phyloP scores from a whole-genome alignment of 805 yeast species.

The Saccharomycopsis fodiens region DNA sequence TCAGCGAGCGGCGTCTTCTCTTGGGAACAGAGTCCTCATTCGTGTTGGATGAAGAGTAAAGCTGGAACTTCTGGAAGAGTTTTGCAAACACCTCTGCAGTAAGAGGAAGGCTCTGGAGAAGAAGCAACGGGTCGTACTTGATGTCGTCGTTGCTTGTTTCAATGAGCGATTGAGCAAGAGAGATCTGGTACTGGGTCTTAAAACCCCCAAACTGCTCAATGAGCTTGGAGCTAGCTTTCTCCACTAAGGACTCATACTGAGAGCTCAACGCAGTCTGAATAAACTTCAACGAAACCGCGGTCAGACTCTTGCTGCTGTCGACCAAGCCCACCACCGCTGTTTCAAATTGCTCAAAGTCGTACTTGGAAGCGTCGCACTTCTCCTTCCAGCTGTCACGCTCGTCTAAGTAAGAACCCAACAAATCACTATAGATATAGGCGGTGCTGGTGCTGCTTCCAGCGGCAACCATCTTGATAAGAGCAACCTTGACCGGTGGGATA shows the following conservation, averaged over 20 bases:
- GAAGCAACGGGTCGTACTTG: slow-evolving; percentile 45
- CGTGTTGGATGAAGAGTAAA: slow-evolving; percentile 28
- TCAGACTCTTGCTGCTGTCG: slow-evolving; percentile 6
- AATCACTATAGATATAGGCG: slow-evolving; percentile 37
- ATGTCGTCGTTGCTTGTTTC: slow-evolving; percentile 38
- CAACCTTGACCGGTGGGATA: slow-evolving; percentile 49
- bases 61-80: slow-evolving; percentile 51
- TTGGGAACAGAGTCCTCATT: slow-evolving; percentile 43
- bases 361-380: slow-evolving; percentile 40
- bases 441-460: slow-evolving; percentile 35
- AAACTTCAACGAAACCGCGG: slow-evolving; percentile 37
- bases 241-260: slow-evolving; percentile 36
- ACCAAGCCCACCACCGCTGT: slow-evolving; percentile 48
- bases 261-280: slow-evolving; percentile 46
- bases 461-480: slow-evolving; percentile 37
- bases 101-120: slow-evolving; percentile 48
- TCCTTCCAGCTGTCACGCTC: slow-evolving; percentile 39
- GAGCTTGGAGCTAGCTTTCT: slow-evolving; percentile 43
- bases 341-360: slow-evolving; percentile 51
- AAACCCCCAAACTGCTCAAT: slow-evolving; percentile 48
- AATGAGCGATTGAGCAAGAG: slow-evolving; percentile 51
- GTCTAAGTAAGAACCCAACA: slow-evolving; percentile 38
- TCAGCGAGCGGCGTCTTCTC: slow-evolving; percentile 78
- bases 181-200: slow-evolving; percentile 49
- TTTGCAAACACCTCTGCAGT: slow-evolving; percentile 49